Evolutionary conservation across 2,329 filamentous ascomycete genomes (phyloP).

Genomic region (Grosmannia huntii): DNA sequence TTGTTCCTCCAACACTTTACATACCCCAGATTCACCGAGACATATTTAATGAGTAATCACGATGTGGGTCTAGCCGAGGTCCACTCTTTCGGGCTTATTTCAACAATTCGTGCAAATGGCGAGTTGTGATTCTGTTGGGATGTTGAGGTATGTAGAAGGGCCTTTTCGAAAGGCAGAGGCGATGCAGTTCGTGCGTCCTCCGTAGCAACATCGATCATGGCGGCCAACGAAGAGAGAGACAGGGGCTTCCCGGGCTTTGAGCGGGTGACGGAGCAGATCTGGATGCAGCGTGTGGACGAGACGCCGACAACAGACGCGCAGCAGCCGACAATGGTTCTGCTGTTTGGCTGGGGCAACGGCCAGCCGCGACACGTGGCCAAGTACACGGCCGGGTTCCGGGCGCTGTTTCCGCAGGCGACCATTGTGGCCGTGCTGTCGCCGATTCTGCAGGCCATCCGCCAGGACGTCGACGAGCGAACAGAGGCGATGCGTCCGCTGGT

Average conservation of each 20-base stretch:
- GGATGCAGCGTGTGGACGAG: not conserved
- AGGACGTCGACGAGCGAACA: not conserved
- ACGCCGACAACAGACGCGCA: not conserved
- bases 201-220: not conserved
- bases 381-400: not conserved
- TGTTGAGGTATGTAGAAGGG: not conserved
- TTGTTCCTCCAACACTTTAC: no score
- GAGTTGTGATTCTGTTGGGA: not conserved
- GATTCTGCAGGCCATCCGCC: not conserved
- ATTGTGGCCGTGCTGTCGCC: slow-evolving; percentile 1
- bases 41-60: not conserved
- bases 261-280: slow-evolving; percentile 1
- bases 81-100: not conserved
- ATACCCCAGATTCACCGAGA: not conserved
- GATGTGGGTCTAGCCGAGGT: not conserved
- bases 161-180: no score
- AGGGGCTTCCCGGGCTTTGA: not conserved
- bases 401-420: not conserved
- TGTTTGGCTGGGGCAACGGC: slow-evolving; percentile 2
- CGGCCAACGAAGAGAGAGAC: not conserved
- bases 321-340: not conserved
- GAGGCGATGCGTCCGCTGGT: not conserved
- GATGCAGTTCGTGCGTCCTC: not conserved
- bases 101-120: not conserved
- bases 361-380: not conserved